A percentile compares a stretch with the other conserved stretches of the same genome.
Conservation (phyloP, 306 rosid genomes). For the Castanea sativa region DNA sequence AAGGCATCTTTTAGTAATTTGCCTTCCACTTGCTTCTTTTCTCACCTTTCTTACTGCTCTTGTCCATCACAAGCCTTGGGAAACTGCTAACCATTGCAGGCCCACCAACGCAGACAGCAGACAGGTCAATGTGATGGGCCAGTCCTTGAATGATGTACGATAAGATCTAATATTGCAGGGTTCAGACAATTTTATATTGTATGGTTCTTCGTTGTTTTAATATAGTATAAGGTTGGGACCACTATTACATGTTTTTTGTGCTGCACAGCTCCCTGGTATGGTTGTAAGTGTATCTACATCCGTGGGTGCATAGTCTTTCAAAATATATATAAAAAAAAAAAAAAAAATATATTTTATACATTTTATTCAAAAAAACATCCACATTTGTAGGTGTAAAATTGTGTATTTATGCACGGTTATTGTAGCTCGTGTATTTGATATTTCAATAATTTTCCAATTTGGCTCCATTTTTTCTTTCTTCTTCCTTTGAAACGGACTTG, state of each 20-base stretch:
- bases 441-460: too few relatives aligned
- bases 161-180: not conserved
- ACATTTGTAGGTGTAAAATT: too few relatives aligned
- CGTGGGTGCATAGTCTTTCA: too few relatives aligned
- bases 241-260: not conserved
- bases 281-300: not conserved
- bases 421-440: too few relatives aligned
- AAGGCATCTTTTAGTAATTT: not conserved
- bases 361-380: too few relatives aligned
- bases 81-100: not conserved
- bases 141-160: not conserved
- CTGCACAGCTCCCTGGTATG: not conserved
- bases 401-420: too few relatives aligned
- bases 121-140: not conserved
- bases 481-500: too few relatives aligned
- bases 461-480: too few relatives aligned
- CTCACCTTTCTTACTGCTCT: not conserved
- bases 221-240: not conserved
- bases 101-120: not conserved
- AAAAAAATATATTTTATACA: too few relatives aligned
- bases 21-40: not conserved
- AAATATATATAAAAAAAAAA: too few relatives aligned
- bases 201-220: not conserved
- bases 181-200: not conserved
- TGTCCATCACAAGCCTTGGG: not conserved